These are phyloP conservation scores for Vitis rupestris DNA, from an alignment of 164 flowering plant species.

Conservation along the genomic window DNA sequence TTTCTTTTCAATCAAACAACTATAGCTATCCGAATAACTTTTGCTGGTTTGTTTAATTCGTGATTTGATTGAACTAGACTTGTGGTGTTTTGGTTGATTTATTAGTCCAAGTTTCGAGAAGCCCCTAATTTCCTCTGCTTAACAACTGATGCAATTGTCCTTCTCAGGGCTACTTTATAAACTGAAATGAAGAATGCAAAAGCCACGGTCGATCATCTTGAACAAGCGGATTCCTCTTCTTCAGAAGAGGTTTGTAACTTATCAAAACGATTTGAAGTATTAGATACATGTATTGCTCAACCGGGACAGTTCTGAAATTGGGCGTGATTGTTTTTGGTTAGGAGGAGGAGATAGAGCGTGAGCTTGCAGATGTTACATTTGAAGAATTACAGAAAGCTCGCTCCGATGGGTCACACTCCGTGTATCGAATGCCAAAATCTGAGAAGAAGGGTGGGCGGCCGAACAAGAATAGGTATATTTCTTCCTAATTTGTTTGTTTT, in stretches of 20 bases:
- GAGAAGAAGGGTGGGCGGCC: conserved; percentile 50
- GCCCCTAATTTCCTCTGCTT: no score
- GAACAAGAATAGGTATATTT: conserved; percentile 68
- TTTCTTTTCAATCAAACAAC: no score
- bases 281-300: not conserved
- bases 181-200: no score
- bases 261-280: not conserved
- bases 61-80: no score
- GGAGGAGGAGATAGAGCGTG: conserved; percentile 62
- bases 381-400: conserved; percentile 76
- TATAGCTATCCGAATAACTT: no score
- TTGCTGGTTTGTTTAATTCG: no score
- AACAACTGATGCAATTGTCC: no score
- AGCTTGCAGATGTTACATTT: conserved; percentile 69
- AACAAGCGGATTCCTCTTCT: not conserved
- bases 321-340: conserved; percentile 6
- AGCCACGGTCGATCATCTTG: no score
- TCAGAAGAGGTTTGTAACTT: conserved; percentile 41
- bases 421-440: conserved; percentile 23
- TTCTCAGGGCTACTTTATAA: no score
- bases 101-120: no score
- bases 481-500: not conserved
- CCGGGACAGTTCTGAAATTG: not conserved
- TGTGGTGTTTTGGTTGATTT: no score
- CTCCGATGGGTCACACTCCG: conserved; percentile 51